phyloP scores from a whole-genome alignment of 768 basidiomycete species.

The Rhizopogon salebrosus region DNA sequence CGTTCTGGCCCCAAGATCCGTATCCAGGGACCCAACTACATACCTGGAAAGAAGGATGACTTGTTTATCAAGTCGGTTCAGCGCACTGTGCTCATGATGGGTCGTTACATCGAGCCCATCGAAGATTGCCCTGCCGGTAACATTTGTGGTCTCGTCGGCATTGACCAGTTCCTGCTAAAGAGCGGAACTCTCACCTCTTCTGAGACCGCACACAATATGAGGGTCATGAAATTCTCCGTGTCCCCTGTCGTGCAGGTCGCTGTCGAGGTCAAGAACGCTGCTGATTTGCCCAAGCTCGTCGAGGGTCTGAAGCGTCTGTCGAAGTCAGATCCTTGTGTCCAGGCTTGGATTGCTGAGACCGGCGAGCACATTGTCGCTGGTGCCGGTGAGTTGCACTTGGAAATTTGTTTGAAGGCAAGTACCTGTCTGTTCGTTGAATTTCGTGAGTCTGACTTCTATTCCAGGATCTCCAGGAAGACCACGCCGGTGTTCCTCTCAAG shows the following conservation, averaged over 20 bases:
- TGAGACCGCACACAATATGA: conserved; percentile 99
- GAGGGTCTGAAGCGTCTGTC: conserved; percentile 99
- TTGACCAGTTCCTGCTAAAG: conserved; percentile 99
- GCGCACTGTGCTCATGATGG: conserved; percentile 99
- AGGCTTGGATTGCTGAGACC: conserved; percentile 85
- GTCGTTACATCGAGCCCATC: conserved; percentile 95
- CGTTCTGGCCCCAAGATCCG: conserved; percentile 96
- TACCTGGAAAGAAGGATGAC: conserved; percentile 98
- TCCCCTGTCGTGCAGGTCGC: conserved; percentile 99
- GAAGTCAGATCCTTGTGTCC: conserved; percentile 99
- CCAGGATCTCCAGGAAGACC: conserved; percentile 98
- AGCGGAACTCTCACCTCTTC: conserved; percentile 96
- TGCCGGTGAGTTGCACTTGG: conserved; percentile 98
- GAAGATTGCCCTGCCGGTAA: conserved; percentile 99
- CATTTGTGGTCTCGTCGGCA: conserved; percentile 98
- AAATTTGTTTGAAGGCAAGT: conserved; percentile 94
- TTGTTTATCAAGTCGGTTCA: conserved; percentile 97
- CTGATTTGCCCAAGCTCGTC: conserved; percentile 98
- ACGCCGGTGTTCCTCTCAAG: conserved; percentile 98
- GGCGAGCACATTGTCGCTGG: conserved; percentile 99
- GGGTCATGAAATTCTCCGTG: conserved; percentile 99
- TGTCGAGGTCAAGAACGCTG: conserved; percentile 99
- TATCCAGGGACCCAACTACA: conserved; percentile 98
- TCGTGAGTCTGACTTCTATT: not conserved
- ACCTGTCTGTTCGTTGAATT: not conserved